A percentile compares a stretch with the other conserved stretches of the same genome.
These are phyloP conservation scores for Phytopythium montanum DNA, from an alignment of 352 stramenopile genomes.

Conservation along the genomic window DNA sequence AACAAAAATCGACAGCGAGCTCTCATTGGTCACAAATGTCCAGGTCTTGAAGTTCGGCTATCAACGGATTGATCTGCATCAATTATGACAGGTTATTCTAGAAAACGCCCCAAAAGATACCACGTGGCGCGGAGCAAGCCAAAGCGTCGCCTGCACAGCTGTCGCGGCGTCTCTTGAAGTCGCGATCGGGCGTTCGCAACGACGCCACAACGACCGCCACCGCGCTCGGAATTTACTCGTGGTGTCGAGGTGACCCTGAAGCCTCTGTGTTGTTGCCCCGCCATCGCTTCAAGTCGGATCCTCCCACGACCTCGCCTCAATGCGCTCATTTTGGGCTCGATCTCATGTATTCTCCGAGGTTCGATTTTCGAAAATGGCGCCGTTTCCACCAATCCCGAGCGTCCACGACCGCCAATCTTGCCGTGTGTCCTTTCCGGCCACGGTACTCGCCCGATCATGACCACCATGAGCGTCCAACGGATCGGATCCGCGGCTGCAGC, in stretches of 20 bases:
- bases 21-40: not conserved
- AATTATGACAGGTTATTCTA: constrained; percentile 23
- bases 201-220: not conserved
- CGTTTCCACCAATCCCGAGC: not conserved
- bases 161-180: not conserved
- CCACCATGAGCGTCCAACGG: not conserved
- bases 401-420: not conserved
- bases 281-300: not conserved
- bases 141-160: not conserved
- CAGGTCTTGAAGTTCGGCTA: constrained; percentile 21
- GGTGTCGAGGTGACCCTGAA: not conserved
- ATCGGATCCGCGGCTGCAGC: not conserved
- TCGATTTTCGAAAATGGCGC: not conserved
- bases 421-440: not conserved
- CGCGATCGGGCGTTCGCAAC: not conserved
- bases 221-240: not conserved
- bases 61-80: not conserved
- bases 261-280: not conserved
- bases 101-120: constrained; percentile 17
- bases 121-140: constrained; percentile 4
- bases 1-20: not conserved
- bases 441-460: not conserved
- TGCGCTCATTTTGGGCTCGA: not conserved
- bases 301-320: not conserved
- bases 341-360: not conserved